Evolutionary conservation across 139 green algal species (phyloP), one percentile per base, ranked within the genome.

Genomic region (Chlorella vulgaris): DNA sequence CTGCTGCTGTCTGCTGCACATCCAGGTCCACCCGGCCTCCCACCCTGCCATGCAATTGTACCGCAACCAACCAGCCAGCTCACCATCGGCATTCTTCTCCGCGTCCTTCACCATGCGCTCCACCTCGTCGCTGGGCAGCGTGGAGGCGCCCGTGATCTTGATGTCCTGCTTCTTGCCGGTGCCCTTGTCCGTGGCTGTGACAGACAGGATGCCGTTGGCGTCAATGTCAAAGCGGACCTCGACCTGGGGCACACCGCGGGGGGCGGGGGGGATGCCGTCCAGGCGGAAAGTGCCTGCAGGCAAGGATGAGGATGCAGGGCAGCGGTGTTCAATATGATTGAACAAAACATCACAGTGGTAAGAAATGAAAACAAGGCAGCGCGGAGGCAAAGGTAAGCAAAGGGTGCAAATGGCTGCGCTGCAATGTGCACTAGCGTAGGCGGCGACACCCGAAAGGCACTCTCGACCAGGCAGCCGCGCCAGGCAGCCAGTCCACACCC

Each of bases 221-320:
- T 99, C 96, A 82, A 99, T 99, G 92, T 77, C 33, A 82, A 99
- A 99, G 89, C 97, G 98, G 40, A 99, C 94, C 69, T 91, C 97
- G 86, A 99, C 98, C 90, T 99, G 96, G 24, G 97, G 96, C 70
- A 99, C 96, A 63, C 97, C 97, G 53, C 97, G 92, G 3, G 96
- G 97, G 5, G 97, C 97, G 38, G 97, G 97, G 0, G 97, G 96
- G 85, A 99, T 99, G 78, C 97, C 97, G 3, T 87, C 91, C 71
- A 99, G 94, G 88, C 99, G 96, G 83, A 78, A 78, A 35, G 70
- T 78, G 84, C 73, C 62, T 69, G 62, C 62, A 28, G 62, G 62
- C 15, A 28, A 28, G 62, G 5, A 21, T 5, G 18, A 8, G 55
- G 55, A 8, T 8, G n/a, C 7, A 29, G 7, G 62, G 26, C 7